Base-by-base conservation (phyloP, 2,329 filamentous ascomycete species). In the Diaporthe australafricana region DNA sequence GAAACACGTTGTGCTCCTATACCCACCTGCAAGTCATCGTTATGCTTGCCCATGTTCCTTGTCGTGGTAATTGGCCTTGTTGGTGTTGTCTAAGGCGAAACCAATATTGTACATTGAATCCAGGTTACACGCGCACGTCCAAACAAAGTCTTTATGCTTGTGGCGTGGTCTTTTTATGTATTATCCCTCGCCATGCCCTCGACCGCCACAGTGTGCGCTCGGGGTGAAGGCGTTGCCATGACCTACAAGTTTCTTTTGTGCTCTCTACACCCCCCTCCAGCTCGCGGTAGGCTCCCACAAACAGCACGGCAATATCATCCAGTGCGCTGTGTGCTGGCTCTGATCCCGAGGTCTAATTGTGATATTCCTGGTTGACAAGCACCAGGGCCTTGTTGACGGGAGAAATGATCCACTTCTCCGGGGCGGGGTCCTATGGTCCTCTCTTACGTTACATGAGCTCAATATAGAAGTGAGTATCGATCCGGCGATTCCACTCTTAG, bases 391-490 rank as follows among this genome's bases (percentile, higher is more conserved):
- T n/a, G 20, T 5, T 30, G 7, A 40, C 8, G 27, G 11, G 20
- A 35, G 27, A 22, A 12, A 22, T 47, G 27, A 22, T 48, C 42
- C 20, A 35, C 57, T 22, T 5, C 12, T 4, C 9, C 42, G 27
- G 6, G 20, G 57, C n/a, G 60, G 60, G 42, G 27, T 22, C 14
- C 12, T 48, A 14, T 17, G 27, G 27, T 25, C 5, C 27, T 27
- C 60, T 30, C 60, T 63, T 25, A 48, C 42, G 60, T 63, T 63
- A 63, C 60, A 35, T 63, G 8, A 25, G 22, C 20, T 63, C 60
- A 48, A 63, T 48, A 48, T 25, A 35, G 17, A 48, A 1, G 16
- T 35, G 60, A 63, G 60, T n/a, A 35, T 63, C 60, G 22, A 63
- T 63, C 60, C 48, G 60, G 42, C 32, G 60, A 63, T 63, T 63